A percentile compares a stretch with the other conserved stretches of the same genome.
phyloP scores from a whole-genome alignment of 2,329 filamentous ascomycete species.

The Mycosphaerella arachidis region DNA sequence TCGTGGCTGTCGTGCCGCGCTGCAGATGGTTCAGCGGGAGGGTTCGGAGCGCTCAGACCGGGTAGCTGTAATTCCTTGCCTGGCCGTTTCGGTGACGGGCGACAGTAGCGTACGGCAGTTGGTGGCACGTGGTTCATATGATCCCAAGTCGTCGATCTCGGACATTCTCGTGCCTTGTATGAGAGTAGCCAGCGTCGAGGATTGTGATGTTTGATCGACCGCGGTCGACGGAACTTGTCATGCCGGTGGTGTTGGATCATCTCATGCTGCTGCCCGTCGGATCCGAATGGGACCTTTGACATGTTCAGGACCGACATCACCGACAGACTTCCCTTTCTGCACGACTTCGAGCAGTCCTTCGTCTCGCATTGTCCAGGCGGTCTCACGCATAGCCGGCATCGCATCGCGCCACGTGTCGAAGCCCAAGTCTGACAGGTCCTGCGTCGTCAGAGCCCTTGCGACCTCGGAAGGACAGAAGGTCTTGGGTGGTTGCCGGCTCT shows the following conservation, averaged over 20 bases:
- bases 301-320: slow-evolving; percentile 31
- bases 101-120: not conserved
- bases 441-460: slow-evolving; percentile 41
- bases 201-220: not conserved
- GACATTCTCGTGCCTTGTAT: not conserved
- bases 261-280: slow-evolving; percentile 26
- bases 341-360: slow-evolving; percentile 44
- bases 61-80: slow-evolving; percentile 1
- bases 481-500: slow-evolving; percentile 39
- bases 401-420: slow-evolving; percentile 42
- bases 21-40: not conserved
- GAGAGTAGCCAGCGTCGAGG: not conserved
- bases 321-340: slow-evolving; percentile 44
- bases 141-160: not conserved
- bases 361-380: slow-evolving; percentile 42
- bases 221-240: not conserved
- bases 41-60: not conserved
- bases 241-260: not conserved
- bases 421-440: slow-evolving; percentile 36
- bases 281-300: slow-evolving; percentile 48
- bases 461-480: slow-evolving; percentile 53
- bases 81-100: not conserved
- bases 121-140: not conserved
- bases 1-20: too few relatives aligned
- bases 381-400: slow-evolving; percentile 42